Base-by-base conservation (phyloP, 2,329 filamentous ascomycete genomes). In the Mariannaea elegans region DNA sequence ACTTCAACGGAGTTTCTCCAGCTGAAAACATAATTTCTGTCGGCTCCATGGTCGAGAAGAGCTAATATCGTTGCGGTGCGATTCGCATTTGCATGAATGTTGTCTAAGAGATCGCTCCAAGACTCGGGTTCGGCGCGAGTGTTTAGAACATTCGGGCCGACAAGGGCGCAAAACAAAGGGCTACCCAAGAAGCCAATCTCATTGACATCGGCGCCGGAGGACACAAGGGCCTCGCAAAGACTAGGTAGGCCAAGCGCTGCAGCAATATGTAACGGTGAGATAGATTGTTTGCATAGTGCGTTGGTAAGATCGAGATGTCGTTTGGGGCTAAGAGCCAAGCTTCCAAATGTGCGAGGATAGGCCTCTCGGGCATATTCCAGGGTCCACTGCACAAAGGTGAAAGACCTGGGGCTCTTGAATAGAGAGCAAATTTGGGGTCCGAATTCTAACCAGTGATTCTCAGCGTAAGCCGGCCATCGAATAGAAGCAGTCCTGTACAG, bases 301-400 rank as follows among this genome's bases (percentile, higher is more conserved):
- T 74, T 66, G 23, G 74, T 75, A 4, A 78, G 66, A 18, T 70
- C 68, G 8, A 73, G 41, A 3, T 73, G 58, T 9, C 60, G 59
- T n/a, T 64, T 63, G 19, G 65, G 59, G 0, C 69, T 67, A 0
- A 70, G 34, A 2, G 70, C 67, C 9, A 66, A 27, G 6, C 51
- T 21, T 9, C 73, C 67, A 5, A 70, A 66, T 0, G 56, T 59
- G 1, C 64, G 59, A 1, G 76, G 75, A 50, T 67, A 75, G 2
- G 60, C 70, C 18, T 70, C 64, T 18, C 72, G 65, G 1, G 70
- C 71, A 56, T 75, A 77, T 42, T 77, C 75, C 18, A 78, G 56
- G 3, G 67, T 65, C 76, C 77, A 78, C 18, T 77, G 75, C 9
- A 73, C 69, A 29, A 78, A 76, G 57, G 71, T 74, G 45, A 66